phyloP scores from a whole-genome alignment of 495 filamentous ascomycete species.

The Penicillium steckii region DNA sequence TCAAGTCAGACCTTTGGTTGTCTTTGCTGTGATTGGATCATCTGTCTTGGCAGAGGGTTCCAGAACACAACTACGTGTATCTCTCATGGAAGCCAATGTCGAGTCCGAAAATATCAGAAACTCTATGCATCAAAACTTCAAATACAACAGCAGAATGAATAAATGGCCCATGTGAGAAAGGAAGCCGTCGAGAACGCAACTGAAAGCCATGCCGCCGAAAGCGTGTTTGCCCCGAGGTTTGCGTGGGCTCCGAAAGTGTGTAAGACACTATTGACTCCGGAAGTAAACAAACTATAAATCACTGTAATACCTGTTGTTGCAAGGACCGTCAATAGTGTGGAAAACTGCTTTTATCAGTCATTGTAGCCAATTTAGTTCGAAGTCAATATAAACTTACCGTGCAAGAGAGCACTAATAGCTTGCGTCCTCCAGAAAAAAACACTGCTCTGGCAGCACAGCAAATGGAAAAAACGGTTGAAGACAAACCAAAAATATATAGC shows the following conservation, averaged over 20 bases:
- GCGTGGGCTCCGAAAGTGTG: neutral
- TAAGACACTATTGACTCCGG: neutral
- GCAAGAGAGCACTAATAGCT: neutral
- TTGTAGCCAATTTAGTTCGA: neutral
- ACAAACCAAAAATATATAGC: neutral
- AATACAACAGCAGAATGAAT: conserved; percentile 5
- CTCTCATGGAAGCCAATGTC: neutral
- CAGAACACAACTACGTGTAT: neutral
- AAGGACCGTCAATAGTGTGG: neutral
- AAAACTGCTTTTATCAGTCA: neutral
- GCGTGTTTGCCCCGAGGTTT: neutral
- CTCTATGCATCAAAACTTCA: neutral
- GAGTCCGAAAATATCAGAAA: neutral
- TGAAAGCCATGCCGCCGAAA: conserved; percentile 4
- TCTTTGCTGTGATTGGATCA: too few relatives aligned
- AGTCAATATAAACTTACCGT: neutral
- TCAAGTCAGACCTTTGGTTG: too few relatives aligned
- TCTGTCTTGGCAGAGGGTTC: too few relatives aligned
- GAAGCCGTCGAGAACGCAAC: neutral
- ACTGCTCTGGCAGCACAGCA: too few relatives aligned
- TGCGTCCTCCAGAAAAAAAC: neutral
- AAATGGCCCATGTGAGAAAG: neutral
- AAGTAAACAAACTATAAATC: neutral
- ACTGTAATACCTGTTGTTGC: neutral
- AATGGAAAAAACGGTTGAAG: neutral